Conservation (phyloP, 2,329 filamentous ascomycete species). For the Aureobasidium leucospermi region DNA sequence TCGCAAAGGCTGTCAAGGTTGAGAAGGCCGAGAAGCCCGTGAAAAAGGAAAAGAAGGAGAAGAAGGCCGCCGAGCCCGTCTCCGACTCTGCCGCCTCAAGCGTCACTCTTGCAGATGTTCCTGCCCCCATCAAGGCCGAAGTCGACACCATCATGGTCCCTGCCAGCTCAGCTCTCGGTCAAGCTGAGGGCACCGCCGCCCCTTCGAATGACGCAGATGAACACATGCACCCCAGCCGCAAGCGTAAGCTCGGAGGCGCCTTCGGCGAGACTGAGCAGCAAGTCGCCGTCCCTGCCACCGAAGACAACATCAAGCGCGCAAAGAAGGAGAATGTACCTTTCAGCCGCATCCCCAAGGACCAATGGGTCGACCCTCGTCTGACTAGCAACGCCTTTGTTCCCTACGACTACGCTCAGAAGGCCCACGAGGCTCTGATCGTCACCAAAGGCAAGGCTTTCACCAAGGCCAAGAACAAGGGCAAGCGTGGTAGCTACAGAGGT, state of each 20-base stretch:
- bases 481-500: slow-evolving; percentile 76
- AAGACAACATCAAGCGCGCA: slow-evolving; percentile 24
- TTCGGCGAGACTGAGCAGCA: slow-evolving; percentile 21
- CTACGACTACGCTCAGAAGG: slow-evolving; percentile 83
- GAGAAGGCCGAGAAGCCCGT: slow-evolving; percentile 13
- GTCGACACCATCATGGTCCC: slow-evolving; percentile 18
- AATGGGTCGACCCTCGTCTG: slow-evolving; percentile 60
- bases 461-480: slow-evolving; percentile 93
- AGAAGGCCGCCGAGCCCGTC: neutral
- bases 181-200: slow-evolving; percentile 21
- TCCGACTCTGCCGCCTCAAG: slow-evolving; percentile 41
- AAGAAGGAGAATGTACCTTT: slow-evolving; percentile 62
- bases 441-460: slow-evolving; percentile 96
- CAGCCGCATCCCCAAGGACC: slow-evolving; percentile 66
- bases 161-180: slow-evolving; percentile 22
- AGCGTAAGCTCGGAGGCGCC: slow-evolving; percentile 34
- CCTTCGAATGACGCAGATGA: slow-evolving; percentile 21
- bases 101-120: slow-evolving; percentile 21
- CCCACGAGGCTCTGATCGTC: slow-evolving; percentile 79
- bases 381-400: slow-evolving; percentile 73
- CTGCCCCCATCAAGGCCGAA: slow-evolving; percentile 13
- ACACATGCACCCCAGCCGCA: slow-evolving; percentile 36
- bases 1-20: slow-evolving; percentile 4
- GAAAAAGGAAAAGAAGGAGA: slow-evolving; percentile 12
- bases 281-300: slow-evolving; percentile 10